Evolutionary conservation across 257 asterid genomes (phyloP).

Genomic region (Jaltomata sinuosa): DNA sequence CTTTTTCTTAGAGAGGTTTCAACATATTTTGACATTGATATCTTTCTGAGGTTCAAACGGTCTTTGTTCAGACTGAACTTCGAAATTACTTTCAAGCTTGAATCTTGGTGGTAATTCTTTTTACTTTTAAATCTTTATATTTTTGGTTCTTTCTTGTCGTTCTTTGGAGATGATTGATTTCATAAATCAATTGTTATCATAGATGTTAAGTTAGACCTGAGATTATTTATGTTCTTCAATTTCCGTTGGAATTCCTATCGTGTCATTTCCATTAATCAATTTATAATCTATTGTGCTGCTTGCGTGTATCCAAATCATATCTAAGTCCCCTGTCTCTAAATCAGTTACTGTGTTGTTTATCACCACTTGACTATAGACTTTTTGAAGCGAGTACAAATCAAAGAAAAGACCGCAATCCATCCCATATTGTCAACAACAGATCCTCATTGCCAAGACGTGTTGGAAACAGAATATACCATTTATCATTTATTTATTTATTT

Average conservation of each 20-base stretch:
- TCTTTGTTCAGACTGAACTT: neutral
- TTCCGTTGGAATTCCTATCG: neutral
- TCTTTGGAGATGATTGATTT: neutral
- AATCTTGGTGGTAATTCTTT: neutral
- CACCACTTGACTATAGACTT: neutral
- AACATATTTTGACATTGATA: neutral
- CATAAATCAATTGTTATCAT: neutral
- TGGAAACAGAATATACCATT: neutral
- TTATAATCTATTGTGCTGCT: neutral
- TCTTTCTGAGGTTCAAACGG: neutral
- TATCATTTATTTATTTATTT: neutral
- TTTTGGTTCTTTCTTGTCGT: neutral
- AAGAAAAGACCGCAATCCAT: neutral
- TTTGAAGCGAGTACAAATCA: neutral
- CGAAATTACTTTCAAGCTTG: neutral
- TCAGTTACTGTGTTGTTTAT: neutral
- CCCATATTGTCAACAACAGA: neutral
- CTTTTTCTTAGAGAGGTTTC: neutral
- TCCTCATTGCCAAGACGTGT: neutral
- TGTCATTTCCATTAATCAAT: neutral
- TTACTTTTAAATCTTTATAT: neutral
- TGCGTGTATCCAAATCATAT: neutral
- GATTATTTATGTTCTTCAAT: neutral
- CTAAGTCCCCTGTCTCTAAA: neutral
- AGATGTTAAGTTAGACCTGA: neutral